Evolutionary conservation across 257 asterid genomes (phyloP).

Genomic region (Gentiana dahurica): DNA sequence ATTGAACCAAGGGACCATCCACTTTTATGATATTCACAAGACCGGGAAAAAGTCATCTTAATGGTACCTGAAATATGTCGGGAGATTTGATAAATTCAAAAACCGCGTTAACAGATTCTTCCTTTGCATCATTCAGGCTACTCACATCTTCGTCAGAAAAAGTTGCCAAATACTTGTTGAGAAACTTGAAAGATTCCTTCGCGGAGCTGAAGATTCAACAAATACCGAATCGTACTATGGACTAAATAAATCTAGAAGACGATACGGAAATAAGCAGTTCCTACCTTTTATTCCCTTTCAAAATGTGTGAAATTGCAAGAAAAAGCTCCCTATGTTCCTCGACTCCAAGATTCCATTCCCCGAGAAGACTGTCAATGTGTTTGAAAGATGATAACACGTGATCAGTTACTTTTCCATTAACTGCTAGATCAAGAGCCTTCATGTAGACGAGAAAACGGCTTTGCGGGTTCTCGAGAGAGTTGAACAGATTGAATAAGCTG

Average conservation of each 20-base stretch:
- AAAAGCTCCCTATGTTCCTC: slow-evolving; percentile 78
- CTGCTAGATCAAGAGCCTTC: slow-evolving; percentile 81
- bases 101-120: slow-evolving; percentile 70
- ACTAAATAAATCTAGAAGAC: too few species aligned
- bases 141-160: slow-evolving; percentile 64
- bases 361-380: slow-evolving; percentile 58
- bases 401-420: slow-evolving; percentile 65
- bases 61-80: slow-evolving; percentile 76
- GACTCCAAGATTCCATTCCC: slow-evolving; percentile 78
- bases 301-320: slow-evolving; percentile 49
- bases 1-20: background rate
- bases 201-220: slow-evolving; percentile 45
- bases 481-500: slow-evolving; percentile 90
- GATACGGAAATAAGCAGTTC: slow-evolving; percentile 6
- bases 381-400: slow-evolving; percentile 65
- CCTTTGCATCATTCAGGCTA: slow-evolving; percentile 66
- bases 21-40: background rate
- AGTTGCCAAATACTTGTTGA: slow-evolving; percentile 74
- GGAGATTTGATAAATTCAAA: slow-evolving; percentile 80
- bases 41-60: background rate
- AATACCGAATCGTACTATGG: background rate
- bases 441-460: slow-evolving; percentile 82
- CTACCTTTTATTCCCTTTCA: slow-evolving; percentile 74
- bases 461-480: slow-evolving; percentile 75
- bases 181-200: slow-evolving; percentile 73